These are phyloP conservation scores for Sarcodon sp. DNA, from an alignment of 768 basidiomycete species.

Conservation along the genomic window DNA sequence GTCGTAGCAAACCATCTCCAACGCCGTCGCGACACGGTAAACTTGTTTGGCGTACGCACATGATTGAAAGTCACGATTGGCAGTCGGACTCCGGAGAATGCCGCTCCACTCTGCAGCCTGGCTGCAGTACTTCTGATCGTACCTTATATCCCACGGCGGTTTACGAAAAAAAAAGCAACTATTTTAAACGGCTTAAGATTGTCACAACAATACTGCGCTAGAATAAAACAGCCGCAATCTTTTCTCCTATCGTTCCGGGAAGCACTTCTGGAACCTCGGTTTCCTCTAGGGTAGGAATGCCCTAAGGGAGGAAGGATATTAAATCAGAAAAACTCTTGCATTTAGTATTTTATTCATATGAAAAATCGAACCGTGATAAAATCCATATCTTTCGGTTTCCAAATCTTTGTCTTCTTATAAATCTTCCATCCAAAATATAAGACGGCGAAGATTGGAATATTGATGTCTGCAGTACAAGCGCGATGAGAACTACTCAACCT, in stretches of 20 bases:
- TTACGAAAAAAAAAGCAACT: too few species aligned
- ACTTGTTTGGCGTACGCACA: too few species aligned
- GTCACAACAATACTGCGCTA: background rate
- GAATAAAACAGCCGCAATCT: background rate
- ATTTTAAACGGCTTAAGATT: background rate
- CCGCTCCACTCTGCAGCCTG: too few species aligned
- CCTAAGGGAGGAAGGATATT: background rate
- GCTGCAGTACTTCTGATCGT: too few species aligned
- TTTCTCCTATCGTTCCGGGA: background rate
- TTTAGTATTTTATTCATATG: background rate
- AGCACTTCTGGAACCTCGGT: background rate
- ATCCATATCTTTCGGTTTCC: background rate
- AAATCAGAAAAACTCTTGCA: background rate
- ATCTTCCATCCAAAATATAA: slow-evolving; percentile 15
- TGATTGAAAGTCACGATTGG: too few species aligned
- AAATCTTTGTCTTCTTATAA: background rate
- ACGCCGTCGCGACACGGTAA: too few species aligned
- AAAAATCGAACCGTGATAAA: background rate
- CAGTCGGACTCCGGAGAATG: too few species aligned
- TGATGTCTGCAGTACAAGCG: slow-evolving; percentile 10
- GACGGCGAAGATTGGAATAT: slow-evolving; percentile 16
- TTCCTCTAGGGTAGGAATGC: background rate
- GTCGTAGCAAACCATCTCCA: too few species aligned
- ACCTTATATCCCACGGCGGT: too few species aligned
- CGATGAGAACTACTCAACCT: background rate